Conservation (phyloP, 306 rosid species). For the Oxytropis ochrocephala region DNA sequence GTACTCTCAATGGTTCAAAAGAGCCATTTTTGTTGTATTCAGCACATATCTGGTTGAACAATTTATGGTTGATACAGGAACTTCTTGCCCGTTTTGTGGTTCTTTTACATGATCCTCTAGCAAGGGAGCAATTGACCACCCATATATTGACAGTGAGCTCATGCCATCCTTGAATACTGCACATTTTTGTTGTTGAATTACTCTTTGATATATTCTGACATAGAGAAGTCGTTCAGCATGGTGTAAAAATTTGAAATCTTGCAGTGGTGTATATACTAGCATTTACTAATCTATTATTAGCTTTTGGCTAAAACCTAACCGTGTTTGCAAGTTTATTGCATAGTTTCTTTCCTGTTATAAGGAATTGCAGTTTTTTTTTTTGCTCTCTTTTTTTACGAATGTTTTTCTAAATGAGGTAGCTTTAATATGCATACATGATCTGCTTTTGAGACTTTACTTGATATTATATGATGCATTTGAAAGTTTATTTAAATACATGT, state of each 20-base stretch:
- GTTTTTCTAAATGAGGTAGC: neutral
- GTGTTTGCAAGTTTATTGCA: neutral
- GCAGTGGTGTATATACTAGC: neutral
- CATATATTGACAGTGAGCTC: conserved; percentile 78
- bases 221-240: conserved; percentile 6
- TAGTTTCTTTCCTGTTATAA: conserved; percentile 1
- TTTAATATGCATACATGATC: neutral
- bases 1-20: neutral
- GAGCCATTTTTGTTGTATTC: conserved; percentile 8
- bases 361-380: neutral
- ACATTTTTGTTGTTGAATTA: neutral
- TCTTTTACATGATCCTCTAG: conserved; percentile 90
- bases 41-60: conserved; percentile 17
- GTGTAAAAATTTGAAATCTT: neutral
- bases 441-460: neutral
- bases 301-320: conserved; percentile 1
- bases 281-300: neutral
- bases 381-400: neutral
- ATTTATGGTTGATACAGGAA: conserved; percentile 47
- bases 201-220: conserved; percentile 11
- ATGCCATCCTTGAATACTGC: conserved; percentile 1
- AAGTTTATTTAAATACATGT: neutral
- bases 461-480: conserved; percentile 4
- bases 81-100: conserved; percentile 89
- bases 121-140: conserved; percentile 83